phyloP scores from a whole-genome alignment of 2,329 filamentous ascomycete species.

The Calycina marina region DNA sequence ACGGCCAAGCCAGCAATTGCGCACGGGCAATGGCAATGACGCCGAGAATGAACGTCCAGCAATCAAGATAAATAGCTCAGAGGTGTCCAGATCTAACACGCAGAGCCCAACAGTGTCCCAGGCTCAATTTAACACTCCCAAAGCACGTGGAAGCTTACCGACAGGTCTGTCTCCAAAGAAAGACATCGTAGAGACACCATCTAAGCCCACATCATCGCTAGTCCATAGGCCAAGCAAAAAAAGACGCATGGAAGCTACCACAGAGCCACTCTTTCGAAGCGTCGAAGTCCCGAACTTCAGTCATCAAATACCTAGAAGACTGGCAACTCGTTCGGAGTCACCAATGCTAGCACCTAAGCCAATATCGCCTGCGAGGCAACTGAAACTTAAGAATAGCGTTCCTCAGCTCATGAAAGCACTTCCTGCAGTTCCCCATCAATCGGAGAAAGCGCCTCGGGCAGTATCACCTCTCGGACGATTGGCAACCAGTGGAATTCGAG shows the following conservation, averaged over 20 bases:
- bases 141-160: no score
- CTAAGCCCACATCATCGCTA: background rate
- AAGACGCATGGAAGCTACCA: constrained; percentile 2
- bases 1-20: no score
- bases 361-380: constrained; percentile 21
- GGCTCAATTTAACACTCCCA: no score
- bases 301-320: constrained; percentile 12
- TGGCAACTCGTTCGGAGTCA: constrained; percentile 13
- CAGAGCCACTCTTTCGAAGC: background rate
- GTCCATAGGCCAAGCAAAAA: constrained; percentile 3
- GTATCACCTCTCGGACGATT: background rate
- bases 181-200: no score
- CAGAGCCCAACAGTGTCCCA: no score
- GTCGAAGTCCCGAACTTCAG: constrained; percentile 10
- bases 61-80: no score
- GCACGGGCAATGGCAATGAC: no score
- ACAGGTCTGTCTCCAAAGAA: no score
- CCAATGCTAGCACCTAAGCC: constrained; percentile 22
- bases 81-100: no score
- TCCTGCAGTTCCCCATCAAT: constrained; percentile 14
- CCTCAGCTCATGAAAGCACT: constrained; percentile 23
- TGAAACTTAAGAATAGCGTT: constrained; percentile 22
- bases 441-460: background rate
- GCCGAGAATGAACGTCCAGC: no score
- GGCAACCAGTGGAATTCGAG: no score